phyloP scores from a whole-genome alignment of 371 early-diverging fungal species.

The Basidiobolus heterosporus region DNA sequence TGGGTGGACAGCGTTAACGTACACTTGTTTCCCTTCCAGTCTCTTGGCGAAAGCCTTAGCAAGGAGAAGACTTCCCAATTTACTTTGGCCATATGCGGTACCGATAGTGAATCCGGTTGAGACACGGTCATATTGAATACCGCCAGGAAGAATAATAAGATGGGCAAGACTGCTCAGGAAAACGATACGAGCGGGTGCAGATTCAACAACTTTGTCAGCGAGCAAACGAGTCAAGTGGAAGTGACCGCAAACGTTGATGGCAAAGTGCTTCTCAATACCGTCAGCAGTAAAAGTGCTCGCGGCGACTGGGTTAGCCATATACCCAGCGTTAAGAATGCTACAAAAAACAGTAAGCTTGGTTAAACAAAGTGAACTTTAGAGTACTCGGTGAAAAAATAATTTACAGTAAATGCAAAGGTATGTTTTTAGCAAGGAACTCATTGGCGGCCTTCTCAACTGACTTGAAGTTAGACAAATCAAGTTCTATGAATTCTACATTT shows the following conservation, averaged over 20 bases:
- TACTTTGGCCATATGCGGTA: slow-evolving; percentile 27
- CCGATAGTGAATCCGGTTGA: slow-evolving; percentile 6
- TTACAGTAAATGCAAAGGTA: too few species aligned
- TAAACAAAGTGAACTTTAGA: too few species aligned
- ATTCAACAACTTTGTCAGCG: not conserved
- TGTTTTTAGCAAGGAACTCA: not conserved
- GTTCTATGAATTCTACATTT: not conserved
- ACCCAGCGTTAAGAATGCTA: too few species aligned
- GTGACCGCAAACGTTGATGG: not conserved
- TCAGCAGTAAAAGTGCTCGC: not conserved
- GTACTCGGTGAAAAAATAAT: too few species aligned
- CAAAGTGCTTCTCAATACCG: not conserved
- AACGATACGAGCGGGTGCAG: not conserved
- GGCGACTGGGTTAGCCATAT: too few species aligned
- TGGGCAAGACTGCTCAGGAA: not conserved
- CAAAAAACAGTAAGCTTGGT: too few species aligned
- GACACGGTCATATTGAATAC: too few species aligned
- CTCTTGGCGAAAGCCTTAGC: slow-evolving; percentile 25
- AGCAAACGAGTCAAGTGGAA: not conserved
- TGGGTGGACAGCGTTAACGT: not conserved
- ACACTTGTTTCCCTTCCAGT: not conserved
- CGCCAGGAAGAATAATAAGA: too few species aligned
- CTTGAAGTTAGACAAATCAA: not conserved
- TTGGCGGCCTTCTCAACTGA: not conserved
- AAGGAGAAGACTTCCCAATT: slow-evolving; percentile 46